Evolutionary conservation across 495 filamentous ascomycete species (phyloP), one percentile per base, ranked within the genome.

Genomic region (Penicillium atrosanguineum): DNA sequence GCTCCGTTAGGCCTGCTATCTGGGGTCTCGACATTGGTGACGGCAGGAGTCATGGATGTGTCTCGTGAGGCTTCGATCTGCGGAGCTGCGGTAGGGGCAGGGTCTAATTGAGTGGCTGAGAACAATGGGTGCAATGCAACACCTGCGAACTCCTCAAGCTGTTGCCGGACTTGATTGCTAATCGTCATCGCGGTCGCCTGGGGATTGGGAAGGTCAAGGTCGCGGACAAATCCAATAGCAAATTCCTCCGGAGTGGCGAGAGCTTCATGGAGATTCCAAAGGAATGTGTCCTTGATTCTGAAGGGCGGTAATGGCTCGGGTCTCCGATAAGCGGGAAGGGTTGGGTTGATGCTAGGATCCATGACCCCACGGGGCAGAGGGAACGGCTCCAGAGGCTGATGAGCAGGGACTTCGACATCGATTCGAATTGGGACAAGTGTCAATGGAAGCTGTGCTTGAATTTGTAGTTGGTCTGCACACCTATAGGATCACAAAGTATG

Each of bases 241-340:
- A 97, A 99, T 58, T 93, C 87, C 64, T 99, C 94, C 4, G 94
- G 95, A 0, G 94, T 99, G 11, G 92, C 87, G 28, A 96, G 74
- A 2, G 89, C 88, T 73, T 99, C 94, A 69, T 97, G 91, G 9
- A 99, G 78, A 64, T 99, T 99, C 94, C 94, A 99, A 21, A 97
- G 70, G 64, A 99, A 97, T 23, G 86, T 87, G 59, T 99, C 94
- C 68, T 95, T 91, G 31, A 99, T 78, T 43, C 93, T 80, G 67
- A 87, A 96, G 4, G 88, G 84, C 15, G 91, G 86, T 20, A 90
- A 86, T 44, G 81, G 72, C 38, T 97, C 92, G 26, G 85, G 87
- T 21, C 77, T 73, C 60, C 82, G 83, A 71, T 93, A 96, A n/a
- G 85, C 83, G 6, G 89, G 85, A 50, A 89, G 70, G 15, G 80